Percentiles rank a stretch among this genome's conserved stretches.
These are phyloP conservation scores for Candida boidinii DNA, from an alignment of 805 yeast species.

Conservation along the genomic window DNA sequence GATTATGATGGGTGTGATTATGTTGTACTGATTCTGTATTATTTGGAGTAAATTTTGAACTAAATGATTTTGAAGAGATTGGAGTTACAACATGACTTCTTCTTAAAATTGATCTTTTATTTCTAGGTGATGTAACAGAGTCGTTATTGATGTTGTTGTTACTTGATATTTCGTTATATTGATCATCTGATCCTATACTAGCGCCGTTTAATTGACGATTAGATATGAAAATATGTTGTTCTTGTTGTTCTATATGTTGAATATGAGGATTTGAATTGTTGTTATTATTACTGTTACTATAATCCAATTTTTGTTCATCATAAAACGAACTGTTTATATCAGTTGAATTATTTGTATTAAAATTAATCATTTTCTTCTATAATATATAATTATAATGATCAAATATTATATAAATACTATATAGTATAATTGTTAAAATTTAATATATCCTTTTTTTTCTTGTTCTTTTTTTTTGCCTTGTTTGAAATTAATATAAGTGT, in stretches of 20 bases:
- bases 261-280: not conserved
- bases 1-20: no score
- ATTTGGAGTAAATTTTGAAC: conserved; percentile 12
- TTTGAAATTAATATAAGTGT: conserved; percentile 13
- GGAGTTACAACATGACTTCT: conserved; percentile 16
- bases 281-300: not conserved
- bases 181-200: no score
- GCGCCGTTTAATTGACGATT: no score
- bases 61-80: conserved; percentile 11
- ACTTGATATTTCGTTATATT: no score
- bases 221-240: no score
- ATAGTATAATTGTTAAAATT: not conserved
- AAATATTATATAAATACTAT: not conserved
- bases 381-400: not conserved
- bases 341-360: conserved; percentile 6
- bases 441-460: conserved; percentile 5
- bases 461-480: conserved; percentile 8
- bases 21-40: conserved; percentile 15
- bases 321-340: conserved; percentile 1
- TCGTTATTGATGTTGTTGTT: conserved; percentile 2
- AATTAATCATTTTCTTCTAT: conserved; percentile 2
- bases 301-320: not conserved
- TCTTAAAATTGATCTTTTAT: conserved; percentile 8
- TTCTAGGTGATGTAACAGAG: conserved; percentile 2
- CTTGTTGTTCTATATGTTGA: not conserved